Evolutionary conservation across 768 basidiomycete genomes (phyloP).

Genomic region (Leccinum subtestaceum): DNA sequence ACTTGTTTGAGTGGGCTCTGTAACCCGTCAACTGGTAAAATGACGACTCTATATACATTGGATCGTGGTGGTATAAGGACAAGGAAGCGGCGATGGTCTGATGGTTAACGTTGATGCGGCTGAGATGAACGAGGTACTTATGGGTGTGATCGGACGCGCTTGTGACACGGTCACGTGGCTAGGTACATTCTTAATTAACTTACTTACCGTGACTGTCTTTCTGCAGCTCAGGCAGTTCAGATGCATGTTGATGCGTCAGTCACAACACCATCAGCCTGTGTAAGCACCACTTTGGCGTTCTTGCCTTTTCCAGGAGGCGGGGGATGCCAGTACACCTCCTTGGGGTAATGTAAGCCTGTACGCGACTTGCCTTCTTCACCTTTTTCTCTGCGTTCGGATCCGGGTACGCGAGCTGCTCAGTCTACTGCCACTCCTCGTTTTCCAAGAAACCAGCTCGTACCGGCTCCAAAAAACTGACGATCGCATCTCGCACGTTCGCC

Average conservation of each 20-base stretch:
- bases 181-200: too few species aligned
- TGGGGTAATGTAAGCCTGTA: conserved; percentile 1
- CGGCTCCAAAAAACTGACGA: conserved; percentile 74
- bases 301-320: conserved; percentile 80
- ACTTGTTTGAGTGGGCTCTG: conserved; percentile 29
- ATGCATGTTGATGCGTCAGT: too few species aligned
- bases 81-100: too few species aligned
- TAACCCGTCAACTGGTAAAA: conserved; percentile 32
- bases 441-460: conserved; percentile 75
- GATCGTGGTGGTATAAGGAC: too few species aligned
- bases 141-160: too few species aligned
- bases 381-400: conserved; percentile 61
- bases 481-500: conserved; percentile 65
- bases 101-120: too few species aligned
- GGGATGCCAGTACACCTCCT: conserved; percentile 74
- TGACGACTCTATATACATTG: conserved; percentile 14
- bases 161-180: too few species aligned
- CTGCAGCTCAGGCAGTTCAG: too few species aligned
- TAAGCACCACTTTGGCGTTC: conserved; percentile 30
- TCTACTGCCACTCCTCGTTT: conserved; percentile 76
- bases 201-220: too few species aligned
- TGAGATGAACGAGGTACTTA: too few species aligned
- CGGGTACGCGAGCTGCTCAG: conserved; percentile 82
- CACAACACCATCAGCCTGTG: too few species aligned
- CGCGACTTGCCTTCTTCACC: conserved; percentile 46